A percentile compares a stretch with the other conserved stretches of the same genome.
Evolutionary conservation across 768 basidiomycete genomes (phyloP).

Genomic region (Macrolepiota albuminosa): DNA sequence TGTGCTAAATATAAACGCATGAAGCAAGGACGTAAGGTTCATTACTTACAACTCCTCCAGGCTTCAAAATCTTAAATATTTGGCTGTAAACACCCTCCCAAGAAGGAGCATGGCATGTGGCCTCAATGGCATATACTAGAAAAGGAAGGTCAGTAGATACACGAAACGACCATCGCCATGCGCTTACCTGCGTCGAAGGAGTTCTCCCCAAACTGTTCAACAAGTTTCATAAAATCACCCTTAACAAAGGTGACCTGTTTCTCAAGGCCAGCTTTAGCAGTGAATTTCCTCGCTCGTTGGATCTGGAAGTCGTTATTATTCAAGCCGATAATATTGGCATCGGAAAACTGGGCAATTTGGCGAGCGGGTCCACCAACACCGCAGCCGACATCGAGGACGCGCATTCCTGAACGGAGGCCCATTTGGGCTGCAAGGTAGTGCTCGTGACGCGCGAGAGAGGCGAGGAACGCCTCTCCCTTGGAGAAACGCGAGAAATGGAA

Average conservation of each 20-base stretch:
- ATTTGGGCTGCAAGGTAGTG: conserved; percentile 93
- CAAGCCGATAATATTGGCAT: conserved; percentile 77
- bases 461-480: conserved; percentile 77
- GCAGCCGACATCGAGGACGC: conserved; percentile 96
- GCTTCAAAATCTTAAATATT: conserved; percentile 91
- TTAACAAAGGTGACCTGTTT: conserved; percentile 78
- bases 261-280: conserved; percentile 68
- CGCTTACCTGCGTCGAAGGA: conserved; percentile 88
- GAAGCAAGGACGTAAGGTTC: not conserved
- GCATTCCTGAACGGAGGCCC: conserved; percentile 83
- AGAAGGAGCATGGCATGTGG: conserved; percentile 92
- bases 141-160: conserved; percentile 4
- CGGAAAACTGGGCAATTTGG: conserved; percentile 89
- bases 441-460: conserved; percentile 88
- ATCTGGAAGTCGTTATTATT: conserved; percentile 99
- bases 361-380: conserved; percentile 97
- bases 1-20: conserved; percentile 24
- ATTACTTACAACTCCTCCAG: conserved; percentile 81
- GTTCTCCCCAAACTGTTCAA: conserved; percentile 87
- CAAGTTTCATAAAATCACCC: conserved; percentile 96
- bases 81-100: conserved; percentile 96
- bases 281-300: conserved; percentile 79
- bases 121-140: conserved; percentile 93
- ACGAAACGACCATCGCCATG: not conserved
- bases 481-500: conserved; percentile 99